These are phyloP conservation scores for Xylariaceae sp. DNA, from an alignment of 2,329 filamentous ascomycete genomes.

Conservation along the genomic window DNA sequence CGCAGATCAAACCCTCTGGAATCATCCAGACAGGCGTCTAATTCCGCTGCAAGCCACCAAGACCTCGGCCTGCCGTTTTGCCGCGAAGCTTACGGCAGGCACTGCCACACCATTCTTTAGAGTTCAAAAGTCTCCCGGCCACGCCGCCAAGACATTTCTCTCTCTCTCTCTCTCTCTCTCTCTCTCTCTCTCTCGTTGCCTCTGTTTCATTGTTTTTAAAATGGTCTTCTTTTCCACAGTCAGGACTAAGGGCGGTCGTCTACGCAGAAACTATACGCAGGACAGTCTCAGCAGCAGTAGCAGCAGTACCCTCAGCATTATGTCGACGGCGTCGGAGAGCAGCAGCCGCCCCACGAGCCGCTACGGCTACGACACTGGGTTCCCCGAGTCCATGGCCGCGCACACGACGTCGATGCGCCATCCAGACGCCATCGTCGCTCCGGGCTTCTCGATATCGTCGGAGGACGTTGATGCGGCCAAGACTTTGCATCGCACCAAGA, in stretches of 20 bases:
- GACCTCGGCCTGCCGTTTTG: not conserved
- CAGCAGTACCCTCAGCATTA: slow-evolving; percentile 14
- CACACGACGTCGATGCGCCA: slow-evolving; percentile 60
- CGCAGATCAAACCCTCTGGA: no score
- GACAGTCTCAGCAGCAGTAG: slow-evolving; percentile 16
- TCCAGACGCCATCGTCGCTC: slow-evolving; percentile 55
- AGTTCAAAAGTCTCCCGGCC: slow-evolving; percentile 1
- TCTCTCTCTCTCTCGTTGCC: no score
- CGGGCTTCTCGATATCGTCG: slow-evolving; percentile 52
- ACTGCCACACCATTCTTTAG: not conserved
- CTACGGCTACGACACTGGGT: slow-evolving; percentile 26
- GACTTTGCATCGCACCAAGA: slow-evolving; percentile 39
- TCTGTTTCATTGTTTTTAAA: not conserved
- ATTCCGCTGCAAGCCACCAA: not conserved
- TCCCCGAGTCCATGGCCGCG: slow-evolving; percentile 29
- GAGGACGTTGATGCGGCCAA: slow-evolving; percentile 45
- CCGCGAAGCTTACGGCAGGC: slow-evolving; percentile 3
- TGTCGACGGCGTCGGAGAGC: slow-evolving; percentile 23
- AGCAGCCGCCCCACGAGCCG: slow-evolving; percentile 25
- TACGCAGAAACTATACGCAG: slow-evolving; percentile 6
- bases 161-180: no score
- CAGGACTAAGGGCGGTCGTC: slow-evolving; percentile 16
- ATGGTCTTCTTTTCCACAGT: slow-evolving; percentile 6
- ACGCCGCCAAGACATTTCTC: slow-evolving; percentile 5
- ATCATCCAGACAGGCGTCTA: no score